Evolutionary conservation across 2,329 filamentous ascomycete species (phyloP).

Genomic region (Colletotrichum gigasporum): DNA sequence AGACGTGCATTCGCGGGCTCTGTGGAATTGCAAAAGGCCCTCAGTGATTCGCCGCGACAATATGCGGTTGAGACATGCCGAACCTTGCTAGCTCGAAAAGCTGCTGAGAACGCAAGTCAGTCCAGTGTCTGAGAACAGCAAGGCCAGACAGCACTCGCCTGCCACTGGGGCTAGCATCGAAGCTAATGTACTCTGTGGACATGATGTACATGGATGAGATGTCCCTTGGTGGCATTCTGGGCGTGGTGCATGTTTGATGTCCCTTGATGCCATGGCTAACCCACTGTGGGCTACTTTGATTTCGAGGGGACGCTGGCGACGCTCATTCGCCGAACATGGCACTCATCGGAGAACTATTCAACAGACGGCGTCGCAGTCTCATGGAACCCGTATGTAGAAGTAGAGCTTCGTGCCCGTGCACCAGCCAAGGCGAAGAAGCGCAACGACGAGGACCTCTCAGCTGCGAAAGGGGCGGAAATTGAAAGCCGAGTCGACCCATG

Average conservation of each 20-base stretch:
- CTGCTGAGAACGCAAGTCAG: conserved; percentile 13
- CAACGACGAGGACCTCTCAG: neutral
- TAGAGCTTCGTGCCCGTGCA: neutral
- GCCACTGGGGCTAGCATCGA: conserved; percentile 16
- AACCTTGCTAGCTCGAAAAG: conserved; percentile 23
- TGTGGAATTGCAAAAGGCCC: conserved; percentile 24
- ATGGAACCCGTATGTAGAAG: neutral
- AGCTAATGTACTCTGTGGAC: conserved; percentile 4
- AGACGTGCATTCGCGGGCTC: conserved; percentile 2
- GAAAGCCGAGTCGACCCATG: neutral
- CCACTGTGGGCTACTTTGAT: too few relatives aligned
- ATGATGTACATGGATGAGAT: conserved; percentile 11
- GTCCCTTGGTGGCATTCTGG: neutral
- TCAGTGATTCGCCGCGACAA: conserved; percentile 16
- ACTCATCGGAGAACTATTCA: neutral
- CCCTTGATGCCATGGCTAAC: neutral
- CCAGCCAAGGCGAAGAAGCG: neutral
- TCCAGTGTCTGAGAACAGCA: neutral
- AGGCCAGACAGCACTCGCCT: neutral
- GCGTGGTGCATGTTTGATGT: neutral
- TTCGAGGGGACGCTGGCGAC: too few relatives aligned
- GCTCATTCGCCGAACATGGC: neutral
- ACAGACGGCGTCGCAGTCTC: neutral
- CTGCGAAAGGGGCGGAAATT: conserved; percentile 6
- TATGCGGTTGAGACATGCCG: conserved; percentile 20